A percentile compares a stretch with the other conserved stretches of the same genome.
Conservation (phyloP, 202 grass and related monocot species). For the Cymbopogon flexuosus region DNA sequence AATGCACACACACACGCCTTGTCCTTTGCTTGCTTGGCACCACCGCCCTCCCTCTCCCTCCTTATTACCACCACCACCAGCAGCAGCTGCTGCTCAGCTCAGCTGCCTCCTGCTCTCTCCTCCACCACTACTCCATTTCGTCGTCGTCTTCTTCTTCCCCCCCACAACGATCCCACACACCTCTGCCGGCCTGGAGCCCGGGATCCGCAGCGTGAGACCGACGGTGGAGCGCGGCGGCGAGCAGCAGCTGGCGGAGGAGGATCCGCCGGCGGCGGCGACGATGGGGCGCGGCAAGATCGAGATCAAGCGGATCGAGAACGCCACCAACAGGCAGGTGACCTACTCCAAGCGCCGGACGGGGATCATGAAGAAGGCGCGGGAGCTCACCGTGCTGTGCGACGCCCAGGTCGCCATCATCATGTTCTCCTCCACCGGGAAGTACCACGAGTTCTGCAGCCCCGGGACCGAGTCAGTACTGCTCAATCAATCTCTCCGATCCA, state of each 20-base stretch:
- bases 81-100: not conserved
- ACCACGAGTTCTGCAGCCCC: constrained; percentile 90
- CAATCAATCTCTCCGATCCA: no score
- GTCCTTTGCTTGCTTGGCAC: not conserved
- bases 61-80: not conserved
- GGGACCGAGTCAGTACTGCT: constrained; percentile 49
- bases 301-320: constrained; percentile 92
- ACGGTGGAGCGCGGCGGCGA: not conserved
- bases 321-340: constrained; percentile 88
- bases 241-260: not conserved
- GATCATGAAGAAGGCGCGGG: constrained; percentile 92
- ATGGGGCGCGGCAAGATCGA: constrained; percentile 96
- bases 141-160: not conserved
- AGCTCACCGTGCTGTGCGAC: constrained; percentile 93
- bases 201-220: no score
- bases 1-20: not conserved
- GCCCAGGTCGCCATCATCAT: constrained; percentile 92
- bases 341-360: constrained; percentile 82
- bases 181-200: no score
- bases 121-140: not conserved
- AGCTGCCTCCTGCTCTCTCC: not conserved
- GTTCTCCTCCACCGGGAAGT: constrained; percentile 94
- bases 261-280: not conserved
- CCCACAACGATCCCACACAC: no score
- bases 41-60: not conserved